These are phyloP conservation scores for Dictyophora rubrovolvata DNA, from an alignment of 768 basidiomycete species.

Conservation along the genomic window DNA sequence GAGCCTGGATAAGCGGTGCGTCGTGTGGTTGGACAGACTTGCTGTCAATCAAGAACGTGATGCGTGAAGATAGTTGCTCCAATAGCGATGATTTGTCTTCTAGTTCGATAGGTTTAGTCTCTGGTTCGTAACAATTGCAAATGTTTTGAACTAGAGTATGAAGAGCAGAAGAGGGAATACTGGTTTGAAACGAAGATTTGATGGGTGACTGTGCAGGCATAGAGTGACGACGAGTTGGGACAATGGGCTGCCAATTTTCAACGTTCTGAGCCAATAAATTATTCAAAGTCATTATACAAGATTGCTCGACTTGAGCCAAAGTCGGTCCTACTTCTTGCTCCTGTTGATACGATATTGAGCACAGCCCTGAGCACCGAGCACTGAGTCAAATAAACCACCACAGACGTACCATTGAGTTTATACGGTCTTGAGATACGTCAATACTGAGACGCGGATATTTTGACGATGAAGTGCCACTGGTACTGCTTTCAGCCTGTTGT, in stretches of 20 bases:
- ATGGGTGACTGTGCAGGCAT: constrained; percentile 32
- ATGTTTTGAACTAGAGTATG: constrained; percentile 55
- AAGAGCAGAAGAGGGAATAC: constrained; percentile 32
- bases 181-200: constrained; percentile 18
- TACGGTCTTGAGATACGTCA: neutral
- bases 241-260: constrained; percentile 39
- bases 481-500: neutral
- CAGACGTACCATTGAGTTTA: neutral
- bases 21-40: constrained; percentile 33
- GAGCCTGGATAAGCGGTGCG: constrained; percentile 52
- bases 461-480: neutral
- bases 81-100: constrained; percentile 43
- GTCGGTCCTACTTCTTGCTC: constrained; percentile 33
- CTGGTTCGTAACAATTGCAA: constrained; percentile 33
- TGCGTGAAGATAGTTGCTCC: constrained; percentile 45
- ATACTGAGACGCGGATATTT: neutral
- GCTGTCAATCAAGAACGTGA: constrained; percentile 37
- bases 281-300: constrained; percentile 64
- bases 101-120: constrained; percentile 34
- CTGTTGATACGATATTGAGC: too few species aligned
- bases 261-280: constrained; percentile 41
- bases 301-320: constrained; percentile 62
- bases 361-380: too few species aligned
- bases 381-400: neutral
- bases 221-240: constrained; percentile 52